Percentiles rank a stretch among this genome's conserved stretches.
These are phyloP conservation scores for Acidiella bohemica DNA, from an alignment of 495 filamentous ascomycete species.

Conservation along the genomic window DNA sequence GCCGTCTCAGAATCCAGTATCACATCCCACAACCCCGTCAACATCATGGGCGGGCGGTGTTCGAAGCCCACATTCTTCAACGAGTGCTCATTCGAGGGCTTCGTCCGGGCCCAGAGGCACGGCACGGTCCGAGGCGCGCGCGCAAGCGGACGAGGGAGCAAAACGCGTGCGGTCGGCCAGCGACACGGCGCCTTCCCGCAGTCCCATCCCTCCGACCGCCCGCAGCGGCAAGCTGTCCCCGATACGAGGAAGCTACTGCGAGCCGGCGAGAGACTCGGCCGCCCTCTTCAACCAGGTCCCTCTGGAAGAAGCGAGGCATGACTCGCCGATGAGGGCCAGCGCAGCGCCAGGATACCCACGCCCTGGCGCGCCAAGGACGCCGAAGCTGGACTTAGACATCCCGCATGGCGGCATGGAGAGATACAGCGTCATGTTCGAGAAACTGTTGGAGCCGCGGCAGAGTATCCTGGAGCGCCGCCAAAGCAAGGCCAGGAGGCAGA, in stretches of 20 bases:
- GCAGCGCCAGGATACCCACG: neutral
- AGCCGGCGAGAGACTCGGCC: too few relatives aligned
- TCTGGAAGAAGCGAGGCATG: neutral
- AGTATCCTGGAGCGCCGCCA: conserved; percentile 53
- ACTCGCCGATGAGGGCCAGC: neutral
- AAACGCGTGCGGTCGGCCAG: neutral
- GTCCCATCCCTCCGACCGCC: neutral
- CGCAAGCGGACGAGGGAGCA: conserved; percentile 8
- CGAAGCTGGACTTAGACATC: conserved; percentile 59
- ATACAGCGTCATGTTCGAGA: conserved; percentile 90
- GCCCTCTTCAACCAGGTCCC: neutral
- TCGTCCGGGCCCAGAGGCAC: conserved; percentile 6
- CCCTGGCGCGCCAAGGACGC: conserved; percentile 1
- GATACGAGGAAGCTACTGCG: too few relatives aligned
- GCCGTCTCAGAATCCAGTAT: conserved; percentile 1
- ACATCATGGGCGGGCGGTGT: too few relatives aligned
- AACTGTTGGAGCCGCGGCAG: conserved; percentile 42
- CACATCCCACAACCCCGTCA: too few relatives aligned
- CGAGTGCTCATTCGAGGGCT: conserved; percentile 4
- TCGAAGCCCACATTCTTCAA: too few relatives aligned
- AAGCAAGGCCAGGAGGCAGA: conserved; percentile 52
- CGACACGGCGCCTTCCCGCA: neutral
- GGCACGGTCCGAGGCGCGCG: conserved; percentile 10
- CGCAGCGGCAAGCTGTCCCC: neutral
- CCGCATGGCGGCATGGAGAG: conserved; percentile 69